These are phyloP conservation scores for Mycena leptocephala DNA, from an alignment of 768 basidiomycete species.

Conservation along the genomic window DNA sequence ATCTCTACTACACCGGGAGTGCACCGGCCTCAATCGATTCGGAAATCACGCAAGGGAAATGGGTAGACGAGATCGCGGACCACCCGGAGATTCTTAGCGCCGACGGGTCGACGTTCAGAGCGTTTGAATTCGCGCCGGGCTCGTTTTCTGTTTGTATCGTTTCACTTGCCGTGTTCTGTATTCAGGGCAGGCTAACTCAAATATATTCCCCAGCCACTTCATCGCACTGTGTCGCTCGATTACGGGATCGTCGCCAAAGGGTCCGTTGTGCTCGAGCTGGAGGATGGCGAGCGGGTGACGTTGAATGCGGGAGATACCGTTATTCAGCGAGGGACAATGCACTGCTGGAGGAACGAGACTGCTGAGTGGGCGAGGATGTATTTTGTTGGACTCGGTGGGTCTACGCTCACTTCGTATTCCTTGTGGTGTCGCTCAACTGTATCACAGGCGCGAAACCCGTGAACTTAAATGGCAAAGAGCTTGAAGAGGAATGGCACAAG, in stretches of 20 bases:
- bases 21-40: slow-evolving; percentile 11
- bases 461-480: neutral
- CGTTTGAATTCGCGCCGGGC: slow-evolving; percentile 37
- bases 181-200: neutral
- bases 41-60: slow-evolving; percentile 19
- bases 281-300: slow-evolving; percentile 34
- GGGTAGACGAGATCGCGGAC: slow-evolving; percentile 24
- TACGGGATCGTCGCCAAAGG: slow-evolving; percentile 40
- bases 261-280: slow-evolving; percentile 33
- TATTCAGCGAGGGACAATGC: slow-evolving; percentile 43
- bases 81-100: slow-evolving; percentile 25
- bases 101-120: slow-evolving; percentile 32
- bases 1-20: slow-evolving; percentile 3
- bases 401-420: neutral
- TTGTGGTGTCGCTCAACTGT: neutral
- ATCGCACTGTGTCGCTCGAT: slow-evolving; percentile 40
- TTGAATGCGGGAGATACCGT: slow-evolving; percentile 41
- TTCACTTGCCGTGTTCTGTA: neutral
- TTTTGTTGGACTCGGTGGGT: slow-evolving; percentile 38
- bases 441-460: slow-evolving; percentile 18
- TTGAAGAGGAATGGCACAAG: slow-evolving; percentile 14
- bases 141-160: slow-evolving; percentile 6
- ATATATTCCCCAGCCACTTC: slow-evolving; percentile 22
- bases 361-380: slow-evolving; percentile 42
- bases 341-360: slow-evolving; percentile 43